phyloP scores from a whole-genome alignment of 805 yeast species.

The Wickerhamiella kurtzmanii region DNA sequence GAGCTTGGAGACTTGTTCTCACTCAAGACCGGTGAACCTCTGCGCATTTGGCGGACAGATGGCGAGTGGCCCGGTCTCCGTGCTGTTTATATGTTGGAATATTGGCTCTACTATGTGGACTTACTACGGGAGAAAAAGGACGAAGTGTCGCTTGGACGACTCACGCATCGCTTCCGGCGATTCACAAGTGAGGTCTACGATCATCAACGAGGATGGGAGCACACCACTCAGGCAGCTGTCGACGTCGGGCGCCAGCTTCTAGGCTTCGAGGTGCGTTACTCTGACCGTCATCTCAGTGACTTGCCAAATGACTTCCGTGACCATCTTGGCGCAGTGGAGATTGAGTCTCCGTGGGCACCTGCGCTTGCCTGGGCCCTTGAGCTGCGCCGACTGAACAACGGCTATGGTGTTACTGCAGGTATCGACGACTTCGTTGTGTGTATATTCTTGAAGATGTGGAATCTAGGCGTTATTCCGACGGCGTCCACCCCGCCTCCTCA shows the following conservation, averaged over 20 bases:
- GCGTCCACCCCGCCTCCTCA: not conserved
- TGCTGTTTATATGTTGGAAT: constrained; percentile 60
- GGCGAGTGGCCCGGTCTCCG: constrained; percentile 87
- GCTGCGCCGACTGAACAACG: constrained; percentile 59
- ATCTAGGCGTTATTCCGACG: constrained; percentile 1
- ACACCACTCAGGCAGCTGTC: constrained; percentile 39
- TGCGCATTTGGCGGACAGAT: constrained; percentile 90
- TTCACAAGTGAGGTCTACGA: constrained; percentile 64
- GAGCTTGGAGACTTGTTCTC: constrained; percentile 54
- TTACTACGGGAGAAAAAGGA: constrained; percentile 43
- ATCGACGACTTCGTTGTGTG: constrained; percentile 63
- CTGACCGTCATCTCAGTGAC: constrained; percentile 26
- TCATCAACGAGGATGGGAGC: constrained; percentile 54
- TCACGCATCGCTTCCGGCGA: constrained; percentile 64
- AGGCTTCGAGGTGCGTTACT: constrained; percentile 22
- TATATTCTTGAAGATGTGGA: constrained; percentile 39
- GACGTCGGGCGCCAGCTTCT: constrained; percentile 36
- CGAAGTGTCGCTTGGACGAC: constrained; percentile 40
- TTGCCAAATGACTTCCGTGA: constrained; percentile 17
- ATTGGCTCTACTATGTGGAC: constrained; percentile 49
- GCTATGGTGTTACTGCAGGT: constrained; percentile 61
- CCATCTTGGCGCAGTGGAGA: not conserved
- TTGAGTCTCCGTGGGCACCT: constrained; percentile 7
- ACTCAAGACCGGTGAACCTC: constrained; percentile 47
- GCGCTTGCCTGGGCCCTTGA: constrained; percentile 30